These are phyloP conservation scores for Argentina anserina DNA, from an alignment of 306 rosid genomes.

Conservation along the genomic window DNA sequence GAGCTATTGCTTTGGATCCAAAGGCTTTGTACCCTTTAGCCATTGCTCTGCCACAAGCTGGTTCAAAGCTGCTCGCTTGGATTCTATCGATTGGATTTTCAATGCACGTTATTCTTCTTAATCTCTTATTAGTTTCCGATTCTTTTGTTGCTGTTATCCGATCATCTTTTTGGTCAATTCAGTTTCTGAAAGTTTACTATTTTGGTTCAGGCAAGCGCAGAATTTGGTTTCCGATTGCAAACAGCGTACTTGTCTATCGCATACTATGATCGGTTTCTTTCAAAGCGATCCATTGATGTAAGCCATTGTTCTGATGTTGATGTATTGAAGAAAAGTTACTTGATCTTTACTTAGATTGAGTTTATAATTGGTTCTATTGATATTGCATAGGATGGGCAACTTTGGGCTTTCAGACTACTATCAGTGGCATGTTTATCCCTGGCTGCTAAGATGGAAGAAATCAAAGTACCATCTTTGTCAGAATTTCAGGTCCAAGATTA, in stretches of 20 bases:
- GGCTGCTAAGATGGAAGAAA: constrained; percentile 96
- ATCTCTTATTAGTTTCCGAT: not conserved
- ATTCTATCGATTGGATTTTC: constrained; percentile 79
- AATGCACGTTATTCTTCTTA: constrained; percentile 51
- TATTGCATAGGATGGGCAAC: constrained; percentile 52
- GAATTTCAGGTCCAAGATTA: constrained; percentile 46
- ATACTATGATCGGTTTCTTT: constrained; percentile 77
- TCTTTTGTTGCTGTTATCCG: not conserved
- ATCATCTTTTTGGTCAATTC: not conserved
- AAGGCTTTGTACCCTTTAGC: constrained; percentile 14
- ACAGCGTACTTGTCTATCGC: constrained; percentile 68
- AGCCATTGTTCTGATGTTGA: constrained; percentile 16
- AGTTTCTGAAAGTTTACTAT: constrained; percentile 1
- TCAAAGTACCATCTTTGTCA: constrained; percentile 45
- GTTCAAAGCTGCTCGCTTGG: constrained; percentile 54
- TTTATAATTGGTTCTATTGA: constrained; percentile 2
- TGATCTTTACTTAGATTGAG: not conserved
- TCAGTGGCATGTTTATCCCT: constrained; percentile 73
- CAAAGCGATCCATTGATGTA: constrained; percentile 66
- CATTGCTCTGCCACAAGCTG: constrained; percentile 32
- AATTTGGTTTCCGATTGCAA: constrained; percentile 58
- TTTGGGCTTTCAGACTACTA: constrained; percentile 69
- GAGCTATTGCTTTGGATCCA: constrained; percentile 37
- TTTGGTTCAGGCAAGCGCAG: constrained; percentile 57
- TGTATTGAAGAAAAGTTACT: constrained; percentile 16